phyloP scores from a whole-genome alignment of 441 rosid genomes.

The Mallotus japonicus region DNA sequence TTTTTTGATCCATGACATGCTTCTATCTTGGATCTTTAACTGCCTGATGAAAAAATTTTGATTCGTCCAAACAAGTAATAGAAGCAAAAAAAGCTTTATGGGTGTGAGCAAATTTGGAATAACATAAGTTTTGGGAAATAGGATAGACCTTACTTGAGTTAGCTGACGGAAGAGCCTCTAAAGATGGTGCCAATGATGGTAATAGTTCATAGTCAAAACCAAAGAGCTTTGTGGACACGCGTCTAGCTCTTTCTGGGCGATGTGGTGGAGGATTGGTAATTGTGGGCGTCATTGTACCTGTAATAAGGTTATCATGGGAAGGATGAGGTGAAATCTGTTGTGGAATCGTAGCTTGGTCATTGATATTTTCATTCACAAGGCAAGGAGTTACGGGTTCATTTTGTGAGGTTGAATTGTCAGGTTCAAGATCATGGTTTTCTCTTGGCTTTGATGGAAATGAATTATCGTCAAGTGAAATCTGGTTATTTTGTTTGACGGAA shows the following conservation, averaged over 20 bases:
- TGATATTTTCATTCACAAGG: neutral
- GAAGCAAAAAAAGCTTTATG: neutral
- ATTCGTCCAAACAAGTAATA: neutral
- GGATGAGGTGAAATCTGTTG: no score
- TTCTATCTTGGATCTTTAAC: neutral
- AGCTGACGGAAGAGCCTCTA: neutral
- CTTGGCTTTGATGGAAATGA: no score
- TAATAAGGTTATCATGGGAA: no score
- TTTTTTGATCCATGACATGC: neutral
- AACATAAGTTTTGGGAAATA: neutral
- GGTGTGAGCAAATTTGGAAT: neutral
- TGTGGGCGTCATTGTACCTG: no score
- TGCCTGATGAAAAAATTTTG: neutral
- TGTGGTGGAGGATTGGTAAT: neutral
- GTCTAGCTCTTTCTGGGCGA: neutral
- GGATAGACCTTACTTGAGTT: neutral
- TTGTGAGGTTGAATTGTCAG: no score
- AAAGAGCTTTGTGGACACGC: neutral
- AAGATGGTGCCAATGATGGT: neutral
- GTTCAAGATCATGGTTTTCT: no score
- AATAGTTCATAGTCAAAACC: neutral
- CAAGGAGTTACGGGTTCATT: neutral
- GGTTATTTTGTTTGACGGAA: no score
- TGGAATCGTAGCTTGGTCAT: no score
- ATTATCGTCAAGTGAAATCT: no score